Percentiles rank a stretch among this genome's conserved stretches.
These are phyloP conservation scores for Aspergillus conjunctus DNA, from an alignment of 495 filamentous ascomycete species.

Conservation along the genomic window DNA sequence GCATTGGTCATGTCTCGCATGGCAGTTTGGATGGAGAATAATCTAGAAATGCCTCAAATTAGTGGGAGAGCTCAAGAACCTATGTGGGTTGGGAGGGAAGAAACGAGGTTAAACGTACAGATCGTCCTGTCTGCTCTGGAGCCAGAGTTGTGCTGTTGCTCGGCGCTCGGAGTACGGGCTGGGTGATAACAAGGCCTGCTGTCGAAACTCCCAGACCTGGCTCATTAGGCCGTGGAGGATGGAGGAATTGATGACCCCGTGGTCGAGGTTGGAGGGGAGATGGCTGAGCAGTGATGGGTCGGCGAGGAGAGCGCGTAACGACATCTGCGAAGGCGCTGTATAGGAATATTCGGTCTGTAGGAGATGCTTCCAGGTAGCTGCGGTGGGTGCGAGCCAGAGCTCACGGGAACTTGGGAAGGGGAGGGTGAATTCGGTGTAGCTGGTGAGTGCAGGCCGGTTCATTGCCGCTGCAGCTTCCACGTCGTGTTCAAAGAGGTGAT, in stretches of 20 bases:
- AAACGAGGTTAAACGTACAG: constrained; percentile 15
- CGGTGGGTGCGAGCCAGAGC: constrained; percentile 56
- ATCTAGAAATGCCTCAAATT: neutral
- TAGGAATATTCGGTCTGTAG: constrained; percentile 18
- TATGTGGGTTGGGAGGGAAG: neutral
- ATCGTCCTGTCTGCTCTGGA: constrained; percentile 34
- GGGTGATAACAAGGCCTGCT: constrained; percentile 25
- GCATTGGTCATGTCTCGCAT: neutral
- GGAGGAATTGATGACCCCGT: constrained; percentile 48
- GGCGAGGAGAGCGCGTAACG: neutral
- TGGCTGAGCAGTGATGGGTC: constrained; percentile 1
- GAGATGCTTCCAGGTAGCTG: constrained; percentile 53
- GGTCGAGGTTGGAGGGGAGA: constrained; percentile 39
- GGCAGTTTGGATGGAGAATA: neutral
- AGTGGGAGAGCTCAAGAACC: neutral
- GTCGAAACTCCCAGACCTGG: constrained; percentile 32
- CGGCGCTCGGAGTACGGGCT: constrained; percentile 9
- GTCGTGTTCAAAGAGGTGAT: constrained; percentile 58
- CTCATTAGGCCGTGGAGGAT: constrained; percentile 34
- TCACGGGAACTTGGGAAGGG: constrained; percentile 55
- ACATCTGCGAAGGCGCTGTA: neutral
- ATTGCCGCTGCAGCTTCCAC: constrained; percentile 57
- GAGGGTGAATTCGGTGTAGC: constrained; percentile 60
- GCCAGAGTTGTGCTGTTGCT: constrained; percentile 27
- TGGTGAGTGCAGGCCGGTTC: constrained; percentile 51